Evolutionary conservation across 495 filamentous ascomycete genomes (phyloP).

Genomic region (Cercophora samala): DNA sequence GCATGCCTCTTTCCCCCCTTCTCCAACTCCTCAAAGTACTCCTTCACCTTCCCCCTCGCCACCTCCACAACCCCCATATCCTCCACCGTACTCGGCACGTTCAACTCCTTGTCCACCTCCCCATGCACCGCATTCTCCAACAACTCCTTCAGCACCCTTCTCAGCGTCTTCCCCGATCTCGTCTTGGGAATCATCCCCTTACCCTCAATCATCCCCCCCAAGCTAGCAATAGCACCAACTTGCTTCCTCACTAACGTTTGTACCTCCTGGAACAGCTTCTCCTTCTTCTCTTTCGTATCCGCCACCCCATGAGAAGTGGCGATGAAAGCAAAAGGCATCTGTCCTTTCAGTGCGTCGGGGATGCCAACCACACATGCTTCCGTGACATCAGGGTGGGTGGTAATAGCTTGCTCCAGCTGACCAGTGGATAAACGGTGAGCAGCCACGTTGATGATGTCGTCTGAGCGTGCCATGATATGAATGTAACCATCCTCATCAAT

Average conservation of each 20-base stretch:
- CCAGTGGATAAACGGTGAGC: conserved; percentile 90
- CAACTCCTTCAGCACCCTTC: conserved; percentile 75
- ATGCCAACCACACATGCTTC: conserved; percentile 84
- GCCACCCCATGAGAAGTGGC: conserved; percentile 41
- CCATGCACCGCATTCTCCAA: conserved; percentile 63
- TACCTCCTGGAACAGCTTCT: conserved; percentile 50
- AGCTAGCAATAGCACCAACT: conserved; percentile 80
- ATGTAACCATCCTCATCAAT: conserved; percentile 80
- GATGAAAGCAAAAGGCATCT: conserved; percentile 87
- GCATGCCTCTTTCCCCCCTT: conserved; percentile 45
- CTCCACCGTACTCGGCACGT: conserved; percentile 54
- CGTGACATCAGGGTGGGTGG: conserved; percentile 69
- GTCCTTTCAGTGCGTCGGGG: conserved; percentile 81
- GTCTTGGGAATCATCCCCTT: conserved; percentile 93
- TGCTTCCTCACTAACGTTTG: conserved; percentile 69
- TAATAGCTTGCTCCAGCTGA: conserved; percentile 84
- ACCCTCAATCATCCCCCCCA: conserved; percentile 81
- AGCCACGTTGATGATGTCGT: conserved; percentile 95
- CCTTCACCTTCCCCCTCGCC: conserved; percentile 45
- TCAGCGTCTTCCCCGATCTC: conserved; percentile 78
- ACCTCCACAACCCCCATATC: conserved; percentile 49
- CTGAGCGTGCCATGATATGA: conserved; percentile 74
- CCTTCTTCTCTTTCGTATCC: conserved; percentile 39
- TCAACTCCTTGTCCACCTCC: conserved; percentile 48
- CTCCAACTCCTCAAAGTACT: conserved; percentile 46